Conservation (phyloP, 768 basidiomycete species). For the Termitomyces sp. region DNA sequence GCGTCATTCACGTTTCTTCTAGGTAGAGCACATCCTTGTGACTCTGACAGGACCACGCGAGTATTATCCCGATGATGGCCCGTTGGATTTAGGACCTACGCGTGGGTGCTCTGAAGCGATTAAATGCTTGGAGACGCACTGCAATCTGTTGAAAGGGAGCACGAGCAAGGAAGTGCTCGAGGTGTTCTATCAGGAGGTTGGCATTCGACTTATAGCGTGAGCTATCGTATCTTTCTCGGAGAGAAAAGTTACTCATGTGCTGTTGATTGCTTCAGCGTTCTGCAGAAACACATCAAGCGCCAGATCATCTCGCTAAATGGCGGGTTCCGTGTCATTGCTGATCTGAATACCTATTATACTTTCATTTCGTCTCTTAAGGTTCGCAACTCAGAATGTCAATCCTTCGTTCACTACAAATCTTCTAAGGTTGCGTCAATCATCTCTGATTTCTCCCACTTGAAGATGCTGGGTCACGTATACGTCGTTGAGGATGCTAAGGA, state of each 20-base stretch:
- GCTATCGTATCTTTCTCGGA: constrained; percentile 16
- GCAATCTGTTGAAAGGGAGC: constrained; percentile 85
- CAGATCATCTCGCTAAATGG: constrained; percentile 94
- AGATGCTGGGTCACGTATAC: constrained; percentile 96
- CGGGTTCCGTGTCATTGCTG: constrained; percentile 94
- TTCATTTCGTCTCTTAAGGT: constrained; percentile 89
- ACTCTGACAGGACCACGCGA: constrained; percentile 79
- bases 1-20: background rate
- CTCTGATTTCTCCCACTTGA: constrained; percentile 88
- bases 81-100: constrained; percentile 82
- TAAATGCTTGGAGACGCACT: constrained; percentile 84
- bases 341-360: constrained; percentile 87
- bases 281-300: constrained; percentile 95
- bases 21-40: constrained; percentile 93
- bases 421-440: constrained; percentile 69
- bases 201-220: constrained; percentile 79
- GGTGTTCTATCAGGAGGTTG: constrained; percentile 97
- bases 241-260: background rate
- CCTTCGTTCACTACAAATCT: background rate
- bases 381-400: background rate
- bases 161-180: constrained; percentile 96
- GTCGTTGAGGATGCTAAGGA: constrained; percentile 96
- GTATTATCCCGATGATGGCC: constrained; percentile 84
- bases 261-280: constrained; percentile 47
- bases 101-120: constrained; percentile 88